phyloP scores from a whole-genome alignment of 1,284 basidiomycete species.

The Anthracocystis panici-leucophaei region DNA sequence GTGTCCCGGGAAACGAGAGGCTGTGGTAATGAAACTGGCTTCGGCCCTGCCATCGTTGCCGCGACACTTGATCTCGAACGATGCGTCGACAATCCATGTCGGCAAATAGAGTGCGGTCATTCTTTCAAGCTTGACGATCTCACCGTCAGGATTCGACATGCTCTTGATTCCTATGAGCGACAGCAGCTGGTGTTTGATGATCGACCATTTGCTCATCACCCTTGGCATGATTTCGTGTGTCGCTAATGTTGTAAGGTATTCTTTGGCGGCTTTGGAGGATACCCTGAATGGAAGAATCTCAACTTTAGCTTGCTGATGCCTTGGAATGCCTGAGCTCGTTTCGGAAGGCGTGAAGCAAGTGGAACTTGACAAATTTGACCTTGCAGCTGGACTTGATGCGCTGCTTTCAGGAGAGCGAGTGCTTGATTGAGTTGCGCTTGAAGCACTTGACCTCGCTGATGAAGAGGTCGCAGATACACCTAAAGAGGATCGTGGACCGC shows the following conservation, averaged over 20 bases:
- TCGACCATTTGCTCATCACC: slow-evolving; percentile 21
- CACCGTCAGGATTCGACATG: slow-evolving; percentile 10
- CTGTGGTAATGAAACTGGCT: slow-evolving; percentile 31
- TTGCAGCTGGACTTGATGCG: slow-evolving; percentile 15
- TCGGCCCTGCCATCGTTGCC: slow-evolving; percentile 48
- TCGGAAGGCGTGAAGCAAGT: neutral
- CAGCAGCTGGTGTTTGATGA: slow-evolving; percentile 28
- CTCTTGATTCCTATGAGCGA: slow-evolving; percentile 21
- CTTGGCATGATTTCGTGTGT: slow-evolving; percentile 31
- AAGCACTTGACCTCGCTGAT: neutral
- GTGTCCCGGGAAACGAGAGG: slow-evolving; percentile 39
- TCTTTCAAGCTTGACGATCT: slow-evolving; percentile 32
- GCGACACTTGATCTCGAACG: slow-evolving; percentile 46
- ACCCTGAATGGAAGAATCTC: slow-evolving; percentile 44
- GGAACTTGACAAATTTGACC: neutral
- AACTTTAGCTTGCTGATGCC: slow-evolving; percentile 42
- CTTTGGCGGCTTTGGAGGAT: slow-evolving; percentile 24
- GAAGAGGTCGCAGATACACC: slow-evolving; percentile 5
- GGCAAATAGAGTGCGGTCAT: slow-evolving; percentile 50
- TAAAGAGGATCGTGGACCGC: slow-evolving; percentile 2
- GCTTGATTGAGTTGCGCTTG: neutral
- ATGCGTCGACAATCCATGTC: slow-evolving; percentile 46
- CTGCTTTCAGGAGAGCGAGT: neutral
- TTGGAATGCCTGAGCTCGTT: slow-evolving; percentile 12
- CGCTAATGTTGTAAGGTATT: slow-evolving; percentile 29